A percentile compares a stretch with the other conserved stretches of the same genome.
Conservation (phyloP, 2,329 filamentous ascomycete genomes). For the Talaromyces sp. region DNA sequence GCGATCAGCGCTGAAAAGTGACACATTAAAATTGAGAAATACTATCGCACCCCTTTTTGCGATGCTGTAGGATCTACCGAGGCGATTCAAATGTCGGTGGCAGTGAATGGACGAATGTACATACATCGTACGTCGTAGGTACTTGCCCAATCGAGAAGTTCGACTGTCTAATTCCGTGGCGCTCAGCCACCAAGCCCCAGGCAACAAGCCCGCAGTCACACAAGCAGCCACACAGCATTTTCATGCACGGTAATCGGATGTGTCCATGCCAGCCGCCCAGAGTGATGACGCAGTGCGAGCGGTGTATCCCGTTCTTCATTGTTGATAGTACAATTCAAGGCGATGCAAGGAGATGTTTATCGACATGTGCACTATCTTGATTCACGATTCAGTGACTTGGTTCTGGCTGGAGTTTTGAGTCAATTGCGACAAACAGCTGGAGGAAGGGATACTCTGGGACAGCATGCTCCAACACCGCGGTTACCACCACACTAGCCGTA, state of each 20-base stretch:
- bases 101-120: not conserved
- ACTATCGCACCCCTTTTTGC: not conserved
- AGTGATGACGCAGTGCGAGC: not conserved
- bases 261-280: not conserved
- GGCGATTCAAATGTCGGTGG: not conserved
- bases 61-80: not conserved
- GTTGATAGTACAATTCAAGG: not conserved
- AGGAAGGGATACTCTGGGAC: not conserved
- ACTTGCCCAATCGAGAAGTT: not conserved
- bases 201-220: not conserved
- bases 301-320: not conserved
- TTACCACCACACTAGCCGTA: not conserved
- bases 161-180: not conserved
- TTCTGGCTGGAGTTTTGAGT: not conserved
- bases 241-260: constrained; percentile 2
- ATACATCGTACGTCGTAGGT: not conserved
- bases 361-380: not conserved
- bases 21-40: not conserved
- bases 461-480: not conserved
- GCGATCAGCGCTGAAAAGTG: not conserved
- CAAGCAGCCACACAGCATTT: not conserved
- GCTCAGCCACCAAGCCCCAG: not conserved
- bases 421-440: not conserved
- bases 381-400: not conserved
- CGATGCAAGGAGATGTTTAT: not conserved